phyloP scores from a whole-genome alignment of 768 basidiomycete species.

The Macrolepiota fuliginosa region DNA sequence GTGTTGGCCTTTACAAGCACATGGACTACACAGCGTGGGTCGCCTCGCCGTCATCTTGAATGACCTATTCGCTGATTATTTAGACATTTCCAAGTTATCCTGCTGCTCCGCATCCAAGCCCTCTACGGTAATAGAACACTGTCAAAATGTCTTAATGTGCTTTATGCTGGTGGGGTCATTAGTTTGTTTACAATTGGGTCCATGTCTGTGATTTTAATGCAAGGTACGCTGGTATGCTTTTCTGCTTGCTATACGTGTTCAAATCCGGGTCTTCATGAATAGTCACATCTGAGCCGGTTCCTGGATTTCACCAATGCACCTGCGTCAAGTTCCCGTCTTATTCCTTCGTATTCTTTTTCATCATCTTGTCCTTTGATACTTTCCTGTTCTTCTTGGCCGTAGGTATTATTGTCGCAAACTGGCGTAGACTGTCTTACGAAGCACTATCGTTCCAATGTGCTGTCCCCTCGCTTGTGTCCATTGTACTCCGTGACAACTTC shows the following conservation, averaged over 20 bases:
- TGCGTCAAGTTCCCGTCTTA: too few relatives aligned
- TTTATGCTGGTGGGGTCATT: conserved; percentile 21
- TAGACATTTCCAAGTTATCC: conserved; percentile 19
- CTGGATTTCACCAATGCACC: conserved; percentile 17
- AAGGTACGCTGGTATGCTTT: conserved; percentile 14
- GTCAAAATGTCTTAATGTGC: conserved; percentile 14
- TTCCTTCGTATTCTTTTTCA: conserved; percentile 25
- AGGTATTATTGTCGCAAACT: conserved; percentile 14
- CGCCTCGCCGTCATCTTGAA: background rate
- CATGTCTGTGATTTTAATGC: conserved; percentile 15
- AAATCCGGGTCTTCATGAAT: background rate
- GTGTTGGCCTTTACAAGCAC: conserved; percentile 18
- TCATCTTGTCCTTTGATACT: conserved; percentile 26
- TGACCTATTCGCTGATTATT: background rate
- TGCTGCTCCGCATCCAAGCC: conserved; percentile 11
- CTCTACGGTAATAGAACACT: conserved; percentile 20
- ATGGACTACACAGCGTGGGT: conserved; percentile 23
- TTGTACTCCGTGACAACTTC: conserved; percentile 28
- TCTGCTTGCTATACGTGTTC: background rate
- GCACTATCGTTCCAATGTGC: too few relatives aligned
- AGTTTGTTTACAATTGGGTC: conserved; percentile 17
- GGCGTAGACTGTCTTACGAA: background rate
- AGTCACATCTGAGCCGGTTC: conserved; percentile 8
- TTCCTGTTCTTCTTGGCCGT: conserved; percentile 25
- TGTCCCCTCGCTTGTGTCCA: conserved; percentile 18